Conservation (phyloP, 371 early-diverging fungal species). For the Saksenaea oblongispora region DNA sequence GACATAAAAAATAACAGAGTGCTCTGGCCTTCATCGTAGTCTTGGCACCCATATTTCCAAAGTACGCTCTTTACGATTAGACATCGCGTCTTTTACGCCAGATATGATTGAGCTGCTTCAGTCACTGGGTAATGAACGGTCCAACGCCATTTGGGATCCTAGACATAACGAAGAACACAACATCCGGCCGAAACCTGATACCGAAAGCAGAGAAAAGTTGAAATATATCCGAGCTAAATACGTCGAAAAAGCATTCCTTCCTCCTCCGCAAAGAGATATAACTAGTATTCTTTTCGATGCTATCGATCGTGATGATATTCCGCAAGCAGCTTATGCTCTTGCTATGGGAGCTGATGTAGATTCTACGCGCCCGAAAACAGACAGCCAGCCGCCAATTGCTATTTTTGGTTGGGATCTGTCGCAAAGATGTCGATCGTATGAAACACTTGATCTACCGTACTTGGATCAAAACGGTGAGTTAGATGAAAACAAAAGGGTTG, state of each 20-base stretch:
- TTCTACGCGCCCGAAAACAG: neutral
- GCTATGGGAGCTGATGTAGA: constrained; percentile 44
- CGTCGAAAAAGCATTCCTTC: constrained; percentile 30
- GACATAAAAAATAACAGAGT: constrained; percentile 57
- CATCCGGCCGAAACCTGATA: constrained; percentile 1
- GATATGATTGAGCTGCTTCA: constrained; percentile 59
- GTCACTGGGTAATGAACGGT: constrained; percentile 58
- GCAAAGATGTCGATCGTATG: neutral
- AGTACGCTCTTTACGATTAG: constrained; percentile 83
- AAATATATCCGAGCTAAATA: constrained; percentile 37
- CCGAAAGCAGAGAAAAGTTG: constrained; percentile 9
- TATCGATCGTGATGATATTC: constrained; percentile 37
- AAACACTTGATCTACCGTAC: neutral
- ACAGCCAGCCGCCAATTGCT: neutral
- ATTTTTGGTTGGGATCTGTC: neutral
- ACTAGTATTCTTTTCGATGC: constrained; percentile 28
- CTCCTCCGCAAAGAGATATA: neutral
- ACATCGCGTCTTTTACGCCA: constrained; percentile 68
- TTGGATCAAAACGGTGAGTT: neutral
- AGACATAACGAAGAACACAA: neutral
- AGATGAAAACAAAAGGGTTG: no score
- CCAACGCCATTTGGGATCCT: constrained; percentile 62
- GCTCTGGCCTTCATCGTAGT: constrained; percentile 96
- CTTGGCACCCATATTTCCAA: constrained; percentile 94
- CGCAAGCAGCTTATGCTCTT: constrained; percentile 41